These are phyloP conservation scores for Gossypium raimondii DNA, from an alignment of 345 rosid species.

Conservation along the genomic window DNA sequence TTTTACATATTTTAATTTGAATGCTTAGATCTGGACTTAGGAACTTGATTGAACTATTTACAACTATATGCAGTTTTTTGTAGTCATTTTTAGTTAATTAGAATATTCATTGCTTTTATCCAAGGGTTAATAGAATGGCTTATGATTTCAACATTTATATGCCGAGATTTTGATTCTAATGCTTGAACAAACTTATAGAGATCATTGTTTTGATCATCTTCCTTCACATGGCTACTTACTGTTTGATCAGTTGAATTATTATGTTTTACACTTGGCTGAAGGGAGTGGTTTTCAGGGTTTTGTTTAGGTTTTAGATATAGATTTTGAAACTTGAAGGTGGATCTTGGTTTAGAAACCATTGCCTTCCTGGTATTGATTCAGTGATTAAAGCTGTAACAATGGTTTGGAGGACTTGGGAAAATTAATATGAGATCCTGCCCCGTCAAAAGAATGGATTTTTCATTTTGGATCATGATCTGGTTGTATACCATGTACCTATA, in stretches of 20 bases:
- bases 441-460: no score
- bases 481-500: background rate
- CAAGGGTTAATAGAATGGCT: background rate
- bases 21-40: slow-evolving; percentile 4
- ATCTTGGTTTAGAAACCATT: background rate
- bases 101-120: background rate
- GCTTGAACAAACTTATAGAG: background rate
- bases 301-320: background rate
- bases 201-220: background rate
- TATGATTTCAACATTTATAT: background rate
- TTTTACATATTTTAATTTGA: background rate
- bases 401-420: background rate
- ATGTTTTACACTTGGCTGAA: background rate
- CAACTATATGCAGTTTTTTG: background rate
- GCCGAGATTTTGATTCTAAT: slow-evolving; percentile 3
- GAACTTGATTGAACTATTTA: background rate
- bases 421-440: slow-evolving; percentile 1
- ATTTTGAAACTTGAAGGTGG: background rate
- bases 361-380: background rate
- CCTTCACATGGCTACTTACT: background rate
- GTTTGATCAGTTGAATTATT: background rate
- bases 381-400: background rate
- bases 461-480: no score
- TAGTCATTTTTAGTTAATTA: no score
- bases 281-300: background rate